These are phyloP conservation scores for Saussurea involucrata DNA, from an alignment of 129 eudicot genomes.

Conservation along the genomic window DNA sequence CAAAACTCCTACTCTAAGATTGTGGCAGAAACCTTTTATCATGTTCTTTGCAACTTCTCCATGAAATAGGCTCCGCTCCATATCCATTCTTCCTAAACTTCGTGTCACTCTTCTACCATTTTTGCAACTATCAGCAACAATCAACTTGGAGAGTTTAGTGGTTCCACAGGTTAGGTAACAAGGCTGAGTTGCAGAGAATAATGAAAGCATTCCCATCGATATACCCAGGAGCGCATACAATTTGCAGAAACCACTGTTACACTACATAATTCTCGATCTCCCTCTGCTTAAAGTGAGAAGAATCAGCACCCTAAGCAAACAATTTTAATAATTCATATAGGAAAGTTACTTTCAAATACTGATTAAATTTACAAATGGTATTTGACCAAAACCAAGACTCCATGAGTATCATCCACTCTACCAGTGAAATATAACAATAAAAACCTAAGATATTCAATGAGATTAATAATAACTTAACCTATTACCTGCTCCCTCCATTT, in stretches of 20 bases:
- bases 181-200: constrained; percentile 30
- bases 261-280: constrained; percentile 15
- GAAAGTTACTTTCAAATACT: constrained; percentile 1
- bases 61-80: constrained; percentile 19
- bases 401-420: not conserved
- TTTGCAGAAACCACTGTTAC: constrained; percentile 13
- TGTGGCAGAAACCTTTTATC: constrained; percentile 21
- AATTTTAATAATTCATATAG: not conserved
- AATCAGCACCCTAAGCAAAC: constrained; percentile 8
- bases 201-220: constrained; percentile 44
- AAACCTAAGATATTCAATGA: not conserved
- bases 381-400: not conserved
- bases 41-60: constrained; percentile 18
- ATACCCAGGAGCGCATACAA: constrained; percentile 22
- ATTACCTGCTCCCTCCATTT: not conserved
- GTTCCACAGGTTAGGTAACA: constrained; percentile 27
- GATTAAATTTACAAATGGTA: constrained; percentile 4
- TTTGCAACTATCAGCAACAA: constrained; percentile 15
- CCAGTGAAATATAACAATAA: not conserved
- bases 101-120: constrained; percentile 20
- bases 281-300: constrained; percentile 15
- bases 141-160: constrained; percentile 28
- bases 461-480: not conserved
- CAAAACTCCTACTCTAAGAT: constrained; percentile 28
- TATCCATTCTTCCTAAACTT: constrained; percentile 21